Evolutionary conservation across 2,329 filamentous ascomycete species (phyloP).

Genomic region (Pseudogymnoascus sp.): DNA sequence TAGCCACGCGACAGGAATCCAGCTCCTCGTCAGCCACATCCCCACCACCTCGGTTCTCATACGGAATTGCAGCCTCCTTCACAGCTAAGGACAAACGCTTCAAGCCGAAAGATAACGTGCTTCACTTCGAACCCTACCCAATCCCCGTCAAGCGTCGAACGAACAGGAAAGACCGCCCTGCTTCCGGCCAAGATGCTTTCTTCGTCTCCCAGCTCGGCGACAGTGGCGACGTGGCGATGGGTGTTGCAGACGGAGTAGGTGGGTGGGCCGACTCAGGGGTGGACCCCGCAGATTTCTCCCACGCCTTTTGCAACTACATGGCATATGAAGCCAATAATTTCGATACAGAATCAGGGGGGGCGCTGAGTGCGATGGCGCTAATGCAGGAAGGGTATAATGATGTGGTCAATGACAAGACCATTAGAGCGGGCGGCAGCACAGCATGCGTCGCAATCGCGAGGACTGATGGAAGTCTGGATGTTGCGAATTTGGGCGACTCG

Average conservation of each 20-base stretch:
- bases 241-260: slow-evolving; percentile 88
- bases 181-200: slow-evolving; percentile 91
- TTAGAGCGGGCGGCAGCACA: slow-evolving; percentile 82
- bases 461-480: slow-evolving; percentile 67
- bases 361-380: slow-evolving; percentile 57
- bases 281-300: slow-evolving; percentile 91
- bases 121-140: slow-evolving; percentile 57
- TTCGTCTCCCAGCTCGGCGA: slow-evolving; percentile 79
- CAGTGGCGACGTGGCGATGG: slow-evolving; percentile 67
- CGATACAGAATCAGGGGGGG: slow-evolving; percentile 18
- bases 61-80: slow-evolving; percentile 67
- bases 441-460: slow-evolving; percentile 78
- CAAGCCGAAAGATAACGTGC: slow-evolving; percentile 60
- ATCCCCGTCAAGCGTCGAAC: slow-evolving; percentile 14
- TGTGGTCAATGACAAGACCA: slow-evolving; percentile 64
- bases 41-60: slow-evolving; percentile 40
- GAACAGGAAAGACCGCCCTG: slow-evolving; percentile 44
- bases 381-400: slow-evolving; percentile 80
- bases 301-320: slow-evolving; percentile 91
- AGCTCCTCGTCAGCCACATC: not conserved
- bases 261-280: slow-evolving; percentile 91
- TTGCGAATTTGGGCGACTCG: slow-evolving; percentile 92
- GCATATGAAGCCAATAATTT: slow-evolving; percentile 54
- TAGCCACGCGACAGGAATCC: not conserved
- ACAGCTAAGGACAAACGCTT: slow-evolving; percentile 64